These are phyloP conservation scores for Durio zibethinus DNA, from an alignment of 345 rosid genomes.

Conservation along the genomic window DNA sequence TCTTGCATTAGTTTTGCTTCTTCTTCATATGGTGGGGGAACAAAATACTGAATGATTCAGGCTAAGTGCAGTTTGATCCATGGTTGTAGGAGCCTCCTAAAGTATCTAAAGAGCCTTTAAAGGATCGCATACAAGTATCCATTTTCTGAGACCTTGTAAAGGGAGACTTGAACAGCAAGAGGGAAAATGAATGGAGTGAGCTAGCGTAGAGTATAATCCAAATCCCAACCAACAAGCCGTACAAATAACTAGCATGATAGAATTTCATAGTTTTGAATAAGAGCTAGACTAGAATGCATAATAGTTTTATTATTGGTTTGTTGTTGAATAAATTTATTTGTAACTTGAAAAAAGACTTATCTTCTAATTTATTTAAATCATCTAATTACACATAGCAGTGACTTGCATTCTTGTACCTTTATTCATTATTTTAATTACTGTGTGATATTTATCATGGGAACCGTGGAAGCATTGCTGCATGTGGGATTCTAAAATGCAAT, in stretches of 20 bases:
- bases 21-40: not conserved
- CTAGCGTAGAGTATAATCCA: not conserved
- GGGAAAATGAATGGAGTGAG: not conserved
- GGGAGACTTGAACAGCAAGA: not conserved
- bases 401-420: conserved; percentile 2
- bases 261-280: not conserved
- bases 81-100: not conserved
- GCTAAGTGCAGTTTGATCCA: not conserved
- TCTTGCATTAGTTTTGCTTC: not conserved
- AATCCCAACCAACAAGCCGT: not conserved
- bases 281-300: not conserved
- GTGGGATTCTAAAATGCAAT: not conserved
- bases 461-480: not conserved
- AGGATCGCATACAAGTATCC: not conserved
- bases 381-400: not conserved
- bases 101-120: not conserved
- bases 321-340: not conserved
- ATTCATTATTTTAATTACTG: not conserved
- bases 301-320: not conserved
- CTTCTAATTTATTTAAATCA: too few species aligned
- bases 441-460: not conserved
- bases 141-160: not conserved
- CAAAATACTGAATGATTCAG: not conserved
- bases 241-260: not conserved
- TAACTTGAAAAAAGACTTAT: too few species aligned